phyloP scores from a whole-genome alignment of 805 yeast genomes.

The Starmerella vaccinii region DNA sequence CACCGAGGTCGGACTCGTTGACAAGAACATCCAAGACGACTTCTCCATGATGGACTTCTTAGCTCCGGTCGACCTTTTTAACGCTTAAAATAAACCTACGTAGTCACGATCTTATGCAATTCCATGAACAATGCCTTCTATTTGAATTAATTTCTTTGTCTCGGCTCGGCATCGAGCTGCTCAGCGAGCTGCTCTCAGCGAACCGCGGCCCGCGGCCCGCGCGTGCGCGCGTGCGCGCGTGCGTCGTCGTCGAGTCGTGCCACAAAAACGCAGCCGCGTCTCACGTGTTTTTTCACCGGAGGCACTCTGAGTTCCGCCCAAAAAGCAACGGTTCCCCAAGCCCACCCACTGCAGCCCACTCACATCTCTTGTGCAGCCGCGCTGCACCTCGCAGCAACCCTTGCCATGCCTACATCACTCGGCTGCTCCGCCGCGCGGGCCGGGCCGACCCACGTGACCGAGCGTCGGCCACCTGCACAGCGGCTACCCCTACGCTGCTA shows the following conservation, averaged over 20 bases:
- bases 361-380: too few species aligned
- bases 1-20: constrained; percentile 2
- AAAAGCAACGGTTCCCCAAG: background rate
- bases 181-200: too few species aligned
- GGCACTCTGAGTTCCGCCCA: background rate
- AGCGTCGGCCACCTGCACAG: too few species aligned
- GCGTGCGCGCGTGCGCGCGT: too few species aligned
- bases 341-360: too few species aligned
- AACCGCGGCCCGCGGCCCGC: too few species aligned
- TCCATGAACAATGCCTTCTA: background rate
- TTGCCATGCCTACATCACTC: too few species aligned
- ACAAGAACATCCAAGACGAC: constrained; percentile 2
- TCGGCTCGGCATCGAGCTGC: background rate
- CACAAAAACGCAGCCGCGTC: background rate
- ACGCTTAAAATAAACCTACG: constrained; percentile 1
- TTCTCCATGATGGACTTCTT: constrained; percentile 17
- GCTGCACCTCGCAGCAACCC: too few species aligned
- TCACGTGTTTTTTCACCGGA: constrained; percentile 1
- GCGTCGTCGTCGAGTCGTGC: too few species aligned
- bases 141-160: background rate
- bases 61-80: constrained; percentile 17
- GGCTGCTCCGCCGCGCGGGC: too few species aligned
- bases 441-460: too few species aligned
- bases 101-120: constrained; percentile 3
- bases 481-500: background rate